Base-by-base conservation (phyloP, 441 rosid species). In the Mallotus repandus region DNA sequence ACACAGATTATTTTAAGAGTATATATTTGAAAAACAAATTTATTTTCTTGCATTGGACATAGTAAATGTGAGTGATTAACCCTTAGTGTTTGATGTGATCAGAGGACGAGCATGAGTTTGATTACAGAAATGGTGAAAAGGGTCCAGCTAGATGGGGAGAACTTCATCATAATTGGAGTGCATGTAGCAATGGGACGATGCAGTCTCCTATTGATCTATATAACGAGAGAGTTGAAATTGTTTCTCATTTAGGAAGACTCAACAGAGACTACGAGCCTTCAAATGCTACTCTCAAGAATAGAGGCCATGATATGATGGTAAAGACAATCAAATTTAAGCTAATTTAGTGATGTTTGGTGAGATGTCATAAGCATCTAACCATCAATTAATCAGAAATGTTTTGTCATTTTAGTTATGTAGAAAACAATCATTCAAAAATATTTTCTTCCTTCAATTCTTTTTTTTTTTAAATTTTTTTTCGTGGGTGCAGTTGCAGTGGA, bases 231-330 rank as follows among this genome's bases (percentile, higher is more conserved):
- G 94, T 93, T 72, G 32, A 75, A 57, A 16, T 86, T 21, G 89
- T 88, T 41, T 79, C 89, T 38, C 76, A 82, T 72, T 72, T 88
- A 19, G 88, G 85, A 49, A 82, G 78, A 67, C 87, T 93, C 50
- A 84, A 67, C 5, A 83, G 84, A 80, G 75, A 75, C 68, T 89
- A 91, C 62, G 76, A 77, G 69, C 85, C 94, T 16, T 68, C 84
- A 41, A 83, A 83, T 53, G 87, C 93, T 72, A 86, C 83, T 48
- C 89, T 93, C 18, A 86, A n/a, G 76, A 93, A 93, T 64, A 86
- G 97, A 58, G 98, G 98, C 58, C 97, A 89, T 77, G 98, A 93
- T 66, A 89, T 91, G 79, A 86, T 82, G 98, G 98, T 90, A 87
- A 59, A 45, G 5, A 55, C 11, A 32, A 35, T 3, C 3, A 35